phyloP scores from a whole-genome alignment of 2,329 filamentous ascomycete species.

The Stachybotrys chartarum region DNA sequence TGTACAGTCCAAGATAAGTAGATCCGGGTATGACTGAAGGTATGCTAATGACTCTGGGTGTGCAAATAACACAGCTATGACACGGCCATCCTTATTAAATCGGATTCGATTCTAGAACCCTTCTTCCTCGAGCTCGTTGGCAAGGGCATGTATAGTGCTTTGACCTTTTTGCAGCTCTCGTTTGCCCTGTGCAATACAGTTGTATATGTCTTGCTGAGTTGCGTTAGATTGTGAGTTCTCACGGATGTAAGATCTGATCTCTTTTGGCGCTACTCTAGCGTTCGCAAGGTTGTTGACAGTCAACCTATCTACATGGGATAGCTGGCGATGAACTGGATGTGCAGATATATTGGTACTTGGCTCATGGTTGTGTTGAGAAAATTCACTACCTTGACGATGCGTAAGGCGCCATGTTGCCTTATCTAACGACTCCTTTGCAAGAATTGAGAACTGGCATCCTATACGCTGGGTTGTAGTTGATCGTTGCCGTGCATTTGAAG shows the following conservation, averaged over 20 bases:
- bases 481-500: background rate
- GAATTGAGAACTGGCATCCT: slow-evolving; percentile 3
- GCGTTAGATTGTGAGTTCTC: slow-evolving; percentile 4
- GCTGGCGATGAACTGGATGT: slow-evolving; percentile 1
- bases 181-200: slow-evolving; percentile 8
- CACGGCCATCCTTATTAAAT: slow-evolving; percentile 5
- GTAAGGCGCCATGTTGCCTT: slow-evolving; percentile 1
- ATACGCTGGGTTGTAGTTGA: slow-evolving; percentile 1
- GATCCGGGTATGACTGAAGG: slow-evolving; percentile 10
- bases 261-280: slow-evolving; percentile 7
- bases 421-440: slow-evolving; percentile 1
- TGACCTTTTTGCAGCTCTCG: slow-evolving; percentile 8
- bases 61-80: slow-evolving; percentile 14
- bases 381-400: slow-evolving; percentile 1
- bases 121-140: slow-evolving; percentile 9
- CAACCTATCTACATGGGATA: background rate
- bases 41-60: slow-evolving; percentile 13
- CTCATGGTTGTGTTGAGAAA: slow-evolving; percentile 1
- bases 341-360: background rate
- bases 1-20: slow-evolving; percentile 12
- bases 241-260: slow-evolving; percentile 8
- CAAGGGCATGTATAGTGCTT: slow-evolving; percentile 12
- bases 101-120: slow-evolving; percentile 12
- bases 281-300: slow-evolving; percentile 3
- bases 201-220: slow-evolving; percentile 13